Evolutionary conservation across 352 stramenopile species (phyloP).

Genomic region (Phytophthora ohioensis): DNA sequence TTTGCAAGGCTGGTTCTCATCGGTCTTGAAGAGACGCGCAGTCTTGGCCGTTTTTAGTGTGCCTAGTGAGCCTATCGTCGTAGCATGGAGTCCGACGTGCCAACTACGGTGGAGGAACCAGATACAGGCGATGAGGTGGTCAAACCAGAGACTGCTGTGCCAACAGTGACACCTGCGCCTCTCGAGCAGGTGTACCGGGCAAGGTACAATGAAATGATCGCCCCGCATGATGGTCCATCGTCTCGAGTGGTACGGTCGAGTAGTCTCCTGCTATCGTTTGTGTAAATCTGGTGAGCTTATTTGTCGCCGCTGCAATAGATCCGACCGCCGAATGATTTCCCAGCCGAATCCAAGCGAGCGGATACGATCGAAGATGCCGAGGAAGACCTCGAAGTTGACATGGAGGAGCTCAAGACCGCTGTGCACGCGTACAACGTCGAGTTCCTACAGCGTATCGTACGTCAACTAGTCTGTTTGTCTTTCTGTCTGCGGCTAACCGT

Average conservation of each 20-base stretch:
- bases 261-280: no score
- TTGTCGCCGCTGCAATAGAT: constrained; percentile 42
- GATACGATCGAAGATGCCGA: constrained; percentile 80
- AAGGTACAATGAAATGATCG: constrained; percentile 67
- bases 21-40: constrained; percentile 13
- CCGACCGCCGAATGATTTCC: constrained; percentile 66
- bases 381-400: constrained; percentile 77
- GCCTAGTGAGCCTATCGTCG: background rate
- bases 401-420: constrained; percentile 82
- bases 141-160: background rate
- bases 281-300: background rate
- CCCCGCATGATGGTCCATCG: constrained; percentile 47
- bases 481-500: background rate
- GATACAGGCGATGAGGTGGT: background rate
- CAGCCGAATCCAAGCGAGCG: constrained; percentile 77
- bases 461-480: background rate
- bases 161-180: constrained; percentile 1
- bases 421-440: constrained; percentile 88
- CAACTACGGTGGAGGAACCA: constrained; percentile 16
- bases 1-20: background rate
- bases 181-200: constrained; percentile 53
- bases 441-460: constrained; percentile 82
- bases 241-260: constrained; percentile 44
- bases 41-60: constrained; percentile 5
- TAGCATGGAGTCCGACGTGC: constrained; percentile 23